Evolutionary conservation across 495 filamentous ascomycete genomes (phyloP).

Genomic region (Bacidia rubella): DNA sequence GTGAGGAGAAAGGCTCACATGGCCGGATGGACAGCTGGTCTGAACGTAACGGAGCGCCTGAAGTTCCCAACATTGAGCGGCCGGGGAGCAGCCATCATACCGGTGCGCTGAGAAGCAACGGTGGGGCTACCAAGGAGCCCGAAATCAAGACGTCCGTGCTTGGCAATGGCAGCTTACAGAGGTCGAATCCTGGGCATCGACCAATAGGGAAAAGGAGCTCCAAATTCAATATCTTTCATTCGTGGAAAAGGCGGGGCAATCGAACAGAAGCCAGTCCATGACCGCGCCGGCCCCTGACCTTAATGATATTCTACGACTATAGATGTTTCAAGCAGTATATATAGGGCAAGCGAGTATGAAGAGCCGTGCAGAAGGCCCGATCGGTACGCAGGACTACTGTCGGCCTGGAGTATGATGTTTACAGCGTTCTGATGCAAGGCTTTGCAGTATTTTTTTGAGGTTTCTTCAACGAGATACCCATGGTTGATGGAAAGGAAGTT

Average conservation of each 20-base stretch:
- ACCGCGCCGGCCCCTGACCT: not conserved
- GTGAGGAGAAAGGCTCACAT: slow-evolving; percentile 28
- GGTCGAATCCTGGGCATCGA: slow-evolving; percentile 2
- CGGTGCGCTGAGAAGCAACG: not conserved
- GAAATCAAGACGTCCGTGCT: slow-evolving; percentile 13
- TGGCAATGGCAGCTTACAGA: slow-evolving; percentile 5
- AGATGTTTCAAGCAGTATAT: not conserved
- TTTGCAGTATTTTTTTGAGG: not conserved
- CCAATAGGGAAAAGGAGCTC: slow-evolving; percentile 14
- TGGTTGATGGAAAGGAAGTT: not conserved
- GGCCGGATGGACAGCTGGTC: slow-evolving; percentile 16
- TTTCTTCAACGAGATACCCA: not conserved
- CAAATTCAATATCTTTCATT: slow-evolving; percentile 15
- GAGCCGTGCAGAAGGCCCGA: not conserved
- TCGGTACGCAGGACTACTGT: not conserved
- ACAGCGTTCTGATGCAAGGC: not conserved
- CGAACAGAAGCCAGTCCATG: not conserved
- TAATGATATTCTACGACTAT: not conserved
- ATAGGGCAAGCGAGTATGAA: not conserved
- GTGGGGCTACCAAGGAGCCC: slow-evolving; percentile 7
- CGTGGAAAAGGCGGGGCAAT: slow-evolving; percentile 16
- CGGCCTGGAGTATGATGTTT: not conserved
- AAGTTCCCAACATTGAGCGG: slow-evolving; percentile 14
- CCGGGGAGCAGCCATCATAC: slow-evolving; percentile 13
- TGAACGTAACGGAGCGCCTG: slow-evolving; percentile 12